Conservation (phyloP, 176 grass and related monocot species). For the Aegilops sharonensis region DNA sequence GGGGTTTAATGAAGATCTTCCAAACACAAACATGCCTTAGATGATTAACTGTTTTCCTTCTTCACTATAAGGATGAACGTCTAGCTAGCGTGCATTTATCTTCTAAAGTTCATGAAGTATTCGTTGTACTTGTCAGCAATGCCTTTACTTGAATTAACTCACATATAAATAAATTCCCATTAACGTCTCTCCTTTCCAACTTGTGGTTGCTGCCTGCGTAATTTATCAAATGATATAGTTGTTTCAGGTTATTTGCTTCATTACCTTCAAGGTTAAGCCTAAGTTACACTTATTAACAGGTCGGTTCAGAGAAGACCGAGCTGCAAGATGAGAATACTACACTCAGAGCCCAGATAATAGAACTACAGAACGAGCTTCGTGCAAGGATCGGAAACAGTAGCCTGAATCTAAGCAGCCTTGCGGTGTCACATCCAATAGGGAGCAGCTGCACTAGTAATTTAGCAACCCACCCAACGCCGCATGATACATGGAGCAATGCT, state of each 20-base stretch:
- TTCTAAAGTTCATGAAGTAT: background rate
- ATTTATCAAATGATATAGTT: constrained; percentile 11
- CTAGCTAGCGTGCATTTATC: background rate
- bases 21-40: background rate
- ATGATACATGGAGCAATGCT: constrained; percentile 29
- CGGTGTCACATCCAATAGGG: constrained; percentile 6
- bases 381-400: constrained; percentile 32
- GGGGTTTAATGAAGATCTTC: background rate
- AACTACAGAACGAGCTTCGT: constrained; percentile 51
- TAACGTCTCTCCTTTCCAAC: background rate
- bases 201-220: background rate
- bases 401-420: constrained; percentile 20
- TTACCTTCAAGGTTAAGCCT: constrained; percentile 1
- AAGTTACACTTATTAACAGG: constrained; percentile 27
- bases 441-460: constrained; percentile 4
- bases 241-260: background rate
- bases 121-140: background rate
- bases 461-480: constrained; percentile 6
- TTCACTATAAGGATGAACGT: constrained; percentile 6
- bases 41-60: background rate
- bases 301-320: constrained; percentile 59
- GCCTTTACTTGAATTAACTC: constrained; percentile 17
- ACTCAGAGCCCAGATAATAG: constrained; percentile 44
- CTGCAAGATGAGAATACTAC: constrained; percentile 66
- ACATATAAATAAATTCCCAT: background rate